Percentiles rank a stretch among this genome's conserved stretches.
These are phyloP conservation scores for Backusella parvicylindrica DNA, from an alignment of 192 early-diverging fungal species.

Conservation along the genomic window DNA sequence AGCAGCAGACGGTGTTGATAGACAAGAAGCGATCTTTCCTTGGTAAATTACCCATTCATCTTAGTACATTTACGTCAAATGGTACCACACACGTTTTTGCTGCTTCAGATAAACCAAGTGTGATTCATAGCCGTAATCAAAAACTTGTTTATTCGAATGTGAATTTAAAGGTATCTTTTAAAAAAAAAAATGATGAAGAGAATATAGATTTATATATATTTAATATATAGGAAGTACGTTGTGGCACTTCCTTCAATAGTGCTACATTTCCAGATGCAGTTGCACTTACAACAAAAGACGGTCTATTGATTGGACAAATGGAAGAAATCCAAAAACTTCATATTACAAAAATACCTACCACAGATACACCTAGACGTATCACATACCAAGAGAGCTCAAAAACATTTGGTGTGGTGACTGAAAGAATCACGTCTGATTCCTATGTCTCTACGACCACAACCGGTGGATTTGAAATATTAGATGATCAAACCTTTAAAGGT, in stretches of 20 bases:
- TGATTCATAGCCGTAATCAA: conserved; percentile 68
- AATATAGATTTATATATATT: background rate
- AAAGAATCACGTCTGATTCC: conserved; percentile 23
- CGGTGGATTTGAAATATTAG: conserved; percentile 51
- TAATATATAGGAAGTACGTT: conserved; percentile 51
- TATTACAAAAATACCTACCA: conserved; percentile 68
- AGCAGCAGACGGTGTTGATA: conserved; percentile 22
- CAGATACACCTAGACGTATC: conserved; percentile 71
- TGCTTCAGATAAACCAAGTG: conserved; percentile 81
- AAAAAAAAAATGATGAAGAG: background rate
- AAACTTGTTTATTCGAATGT: conserved; percentile 87
- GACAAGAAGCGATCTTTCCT: conserved; percentile 66
- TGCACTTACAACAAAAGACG: conserved; percentile 62
- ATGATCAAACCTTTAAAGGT: conserved; percentile 76
- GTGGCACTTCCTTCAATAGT: conserved; percentile 63
- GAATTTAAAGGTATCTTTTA: conserved; percentile 66
- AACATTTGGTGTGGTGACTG: conserved; percentile 70
- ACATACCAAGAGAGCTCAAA: conserved; percentile 50
- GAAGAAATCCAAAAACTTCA: conserved; percentile 91
- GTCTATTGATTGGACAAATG: conserved; percentile 72
- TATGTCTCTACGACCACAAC: background rate
- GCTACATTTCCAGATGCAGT: conserved; percentile 51
- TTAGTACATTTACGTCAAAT: conserved; percentile 55
- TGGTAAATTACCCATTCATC: conserved; percentile 73
- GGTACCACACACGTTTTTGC: conserved; percentile 72